Conservation (phyloP, 73 alveolate genomes). For the Stentor roeselii region DNA sequence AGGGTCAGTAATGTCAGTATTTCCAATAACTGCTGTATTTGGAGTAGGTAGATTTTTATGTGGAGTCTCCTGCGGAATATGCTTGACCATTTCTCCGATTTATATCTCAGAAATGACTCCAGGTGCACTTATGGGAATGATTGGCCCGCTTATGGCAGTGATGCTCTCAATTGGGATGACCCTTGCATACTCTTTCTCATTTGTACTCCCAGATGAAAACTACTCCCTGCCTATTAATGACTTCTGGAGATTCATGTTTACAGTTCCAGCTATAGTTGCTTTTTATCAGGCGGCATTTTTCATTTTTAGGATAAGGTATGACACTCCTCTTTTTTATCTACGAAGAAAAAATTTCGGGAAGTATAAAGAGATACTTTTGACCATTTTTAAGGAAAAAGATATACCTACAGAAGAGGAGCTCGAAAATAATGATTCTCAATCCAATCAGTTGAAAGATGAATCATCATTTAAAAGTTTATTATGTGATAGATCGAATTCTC, state of each 20-base stretch:
- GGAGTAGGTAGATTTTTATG: neutral
- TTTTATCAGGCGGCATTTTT: neutral
- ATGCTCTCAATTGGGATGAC: neutral
- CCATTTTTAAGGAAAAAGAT: no score
- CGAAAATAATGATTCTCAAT: no score
- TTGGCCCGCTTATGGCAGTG: neutral
- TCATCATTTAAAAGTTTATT: no score
- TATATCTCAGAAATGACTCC: neutral
- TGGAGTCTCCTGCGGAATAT: neutral
- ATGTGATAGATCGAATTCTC: no score
- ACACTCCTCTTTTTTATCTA: no score
- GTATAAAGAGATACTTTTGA: no score
- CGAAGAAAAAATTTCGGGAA: no score
- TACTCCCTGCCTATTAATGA: neutral
- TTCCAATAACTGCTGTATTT: neutral
- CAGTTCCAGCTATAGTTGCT: neutral
- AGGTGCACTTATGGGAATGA: neutral
- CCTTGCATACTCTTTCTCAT: neutral
- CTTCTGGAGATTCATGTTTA: neutral
- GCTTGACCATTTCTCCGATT: neutral
- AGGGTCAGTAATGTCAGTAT: slow-evolving; percentile 11
- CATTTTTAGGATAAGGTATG: neutral
- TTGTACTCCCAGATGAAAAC: neutral
- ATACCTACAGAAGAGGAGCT: no score
- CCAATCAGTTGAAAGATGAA: no score